phyloP scores from a whole-genome alignment of 2,329 filamentous ascomycete species.

The Phaeosphaeriaceae sp. region DNA sequence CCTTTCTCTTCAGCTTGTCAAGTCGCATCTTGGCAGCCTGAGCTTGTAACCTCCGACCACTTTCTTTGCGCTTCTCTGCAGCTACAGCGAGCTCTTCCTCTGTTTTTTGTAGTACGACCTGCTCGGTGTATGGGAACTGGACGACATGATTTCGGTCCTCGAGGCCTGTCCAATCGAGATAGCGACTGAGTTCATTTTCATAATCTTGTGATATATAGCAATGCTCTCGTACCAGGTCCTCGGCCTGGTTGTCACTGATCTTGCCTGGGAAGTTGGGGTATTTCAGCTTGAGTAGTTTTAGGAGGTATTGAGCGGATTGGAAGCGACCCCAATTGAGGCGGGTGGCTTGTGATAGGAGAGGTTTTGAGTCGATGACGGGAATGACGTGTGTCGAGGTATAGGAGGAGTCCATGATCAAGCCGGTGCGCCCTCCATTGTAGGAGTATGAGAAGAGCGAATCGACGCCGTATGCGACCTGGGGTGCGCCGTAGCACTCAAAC shows the following conservation, averaged over 20 bases:
- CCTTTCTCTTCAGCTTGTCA: slow-evolving; percentile 93
- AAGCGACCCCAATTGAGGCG: slow-evolving; percentile 94
- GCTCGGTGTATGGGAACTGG: slow-evolving; percentile 93
- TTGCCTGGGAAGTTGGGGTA: slow-evolving; percentile 90
- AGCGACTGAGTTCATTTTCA: slow-evolving; percentile 74
- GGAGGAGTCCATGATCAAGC: slow-evolving; percentile 88
- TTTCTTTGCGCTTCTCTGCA: slow-evolving; percentile 94
- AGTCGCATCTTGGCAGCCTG: slow-evolving; percentile 97
- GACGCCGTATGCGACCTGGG: slow-evolving; percentile 90
- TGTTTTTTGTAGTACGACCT: slow-evolving; percentile 87
- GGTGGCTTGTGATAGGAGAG: slow-evolving; percentile 82
- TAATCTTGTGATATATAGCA: slow-evolving; percentile 89
- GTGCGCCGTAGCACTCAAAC: slow-evolving; percentile 93
- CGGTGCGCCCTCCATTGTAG: slow-evolving; percentile 86
- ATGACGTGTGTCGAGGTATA: slow-evolving; percentile 95
- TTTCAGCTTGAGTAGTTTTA: slow-evolving; percentile 88
- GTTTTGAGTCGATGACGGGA: slow-evolving; percentile 85
- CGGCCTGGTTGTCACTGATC: slow-evolving; percentile 83
- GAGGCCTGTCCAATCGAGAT: slow-evolving; percentile 88
- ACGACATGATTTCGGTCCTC: slow-evolving; percentile 89
- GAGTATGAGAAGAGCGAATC: slow-evolving; percentile 96
- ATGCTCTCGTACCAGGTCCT: slow-evolving; percentile 85
- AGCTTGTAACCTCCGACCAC: slow-evolving; percentile 86
- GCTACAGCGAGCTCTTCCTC: slow-evolving; percentile 90
- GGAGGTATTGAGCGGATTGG: slow-evolving; percentile 87